These are phyloP conservation scores for Teunomyces pallodes DNA, from an alignment of 805 yeast genomes.

Conservation along the genomic window DNA sequence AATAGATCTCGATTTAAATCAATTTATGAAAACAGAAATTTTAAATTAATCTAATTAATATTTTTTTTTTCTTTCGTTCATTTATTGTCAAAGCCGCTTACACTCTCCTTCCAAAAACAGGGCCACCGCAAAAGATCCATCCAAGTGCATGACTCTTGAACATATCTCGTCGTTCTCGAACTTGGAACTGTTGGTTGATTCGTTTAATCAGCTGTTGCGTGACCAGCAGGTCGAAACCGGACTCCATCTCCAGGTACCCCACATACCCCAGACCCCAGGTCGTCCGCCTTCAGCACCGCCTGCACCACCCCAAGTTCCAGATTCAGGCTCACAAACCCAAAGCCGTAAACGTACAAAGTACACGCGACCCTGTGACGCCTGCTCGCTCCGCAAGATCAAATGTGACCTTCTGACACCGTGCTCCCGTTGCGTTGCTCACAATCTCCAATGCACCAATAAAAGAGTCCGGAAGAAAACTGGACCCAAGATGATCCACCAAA, in stretches of 20 bases:
- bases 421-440: constrained; percentile 27
- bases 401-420: constrained; percentile 34
- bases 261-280: neutral
- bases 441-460: constrained; percentile 32
- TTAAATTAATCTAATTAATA: too few species aligned
- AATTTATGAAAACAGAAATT: too few species aligned
- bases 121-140: constrained; percentile 5
- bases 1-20: too few species aligned
- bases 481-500: constrained; percentile 27
- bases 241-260: neutral
- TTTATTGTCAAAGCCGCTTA: neutral
- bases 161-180: constrained; percentile 1
- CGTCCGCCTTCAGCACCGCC: neutral
- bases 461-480: constrained; percentile 36
- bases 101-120: constrained; percentile 17
- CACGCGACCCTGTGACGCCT: constrained; percentile 40
- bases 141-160: neutral
- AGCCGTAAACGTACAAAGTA: constrained; percentile 8
- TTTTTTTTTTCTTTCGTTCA: neutral
- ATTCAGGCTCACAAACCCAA: neutral
- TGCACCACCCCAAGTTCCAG: too few species aligned
- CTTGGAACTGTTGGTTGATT: constrained; percentile 2
- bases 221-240: constrained; percentile 1
- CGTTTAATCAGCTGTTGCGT: constrained; percentile 1
- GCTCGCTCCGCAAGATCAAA: constrained; percentile 35